Conservation (phyloP, 2,329 filamentous ascomycete genomes). For the Myriosclerotinia curreyana region DNA sequence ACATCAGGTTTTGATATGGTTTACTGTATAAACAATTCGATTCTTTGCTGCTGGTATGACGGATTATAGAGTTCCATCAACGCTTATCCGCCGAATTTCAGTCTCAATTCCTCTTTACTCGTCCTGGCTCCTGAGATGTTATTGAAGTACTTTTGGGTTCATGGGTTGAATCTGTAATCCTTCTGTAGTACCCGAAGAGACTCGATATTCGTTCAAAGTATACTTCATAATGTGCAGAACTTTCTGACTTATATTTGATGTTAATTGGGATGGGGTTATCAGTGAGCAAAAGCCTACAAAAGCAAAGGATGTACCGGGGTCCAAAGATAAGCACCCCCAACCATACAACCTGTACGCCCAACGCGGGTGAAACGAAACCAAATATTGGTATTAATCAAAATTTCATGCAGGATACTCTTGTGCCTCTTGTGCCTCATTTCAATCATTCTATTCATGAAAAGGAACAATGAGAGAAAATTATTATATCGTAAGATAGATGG, state of each 20-base stretch:
- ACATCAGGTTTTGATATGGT: slow-evolving; percentile 5
- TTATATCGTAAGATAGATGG: not conserved
- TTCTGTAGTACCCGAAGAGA: not conserved
- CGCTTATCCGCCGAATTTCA: not conserved
- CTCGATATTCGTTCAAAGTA: not conserved
- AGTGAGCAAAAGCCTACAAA: slow-evolving; percentile 15
- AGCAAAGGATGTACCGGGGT: slow-evolving; percentile 14
- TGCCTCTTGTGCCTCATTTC: not conserved
- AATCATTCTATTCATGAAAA: slow-evolving; percentile 3
- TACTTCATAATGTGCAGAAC: slow-evolving; percentile 4
- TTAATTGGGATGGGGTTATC: slow-evolving; percentile 7
- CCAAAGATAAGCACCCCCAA: slow-evolving; percentile 17
- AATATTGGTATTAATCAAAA: slow-evolving; percentile 1
- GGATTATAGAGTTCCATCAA: not conserved
- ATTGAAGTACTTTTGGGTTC: not conserved
- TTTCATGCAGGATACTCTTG: not conserved
- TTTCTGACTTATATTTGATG: slow-evolving; percentile 6
- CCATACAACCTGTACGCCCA: slow-evolving; percentile 12
- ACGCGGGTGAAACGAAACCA: slow-evolving; percentile 19
- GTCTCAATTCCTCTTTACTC: not conserved
- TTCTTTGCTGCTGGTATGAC: not conserved
- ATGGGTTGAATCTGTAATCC: not conserved
- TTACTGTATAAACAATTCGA: not conserved
- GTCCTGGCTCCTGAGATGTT: no score
- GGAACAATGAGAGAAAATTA: not conserved